Base-by-base conservation (phyloP, 2,329 filamentous ascomycete genomes). In the Xylaria digitata region DNA sequence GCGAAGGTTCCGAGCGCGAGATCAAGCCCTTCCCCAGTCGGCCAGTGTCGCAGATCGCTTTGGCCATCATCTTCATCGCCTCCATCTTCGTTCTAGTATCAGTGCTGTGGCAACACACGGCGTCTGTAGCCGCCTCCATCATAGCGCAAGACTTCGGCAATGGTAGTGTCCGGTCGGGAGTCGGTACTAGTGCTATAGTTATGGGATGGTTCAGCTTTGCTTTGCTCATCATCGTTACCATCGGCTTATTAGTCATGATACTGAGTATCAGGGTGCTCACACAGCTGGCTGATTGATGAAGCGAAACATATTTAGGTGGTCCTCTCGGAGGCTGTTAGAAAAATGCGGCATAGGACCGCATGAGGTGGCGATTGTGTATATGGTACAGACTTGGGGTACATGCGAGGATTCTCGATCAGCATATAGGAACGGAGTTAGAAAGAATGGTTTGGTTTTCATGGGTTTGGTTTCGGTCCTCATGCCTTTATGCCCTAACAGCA, bases 151-250 rank as follows among this genome's bases (percentile, higher is more conserved):
- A 80, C 37, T 78, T 82, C 49, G 77, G 78, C 23, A 75, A 79
- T 42, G 79, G 80, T 2, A 75, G 75, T 19, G 76, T 82, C 23
- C 48, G 69, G 34, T 79, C 78, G 0, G 75, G 81, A 1, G 71
- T 73, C 2, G 76, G 78, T 0, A 94, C 93, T 55, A 92, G 91
- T 45, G 95, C 96, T 63, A 98, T 99, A 93, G 92, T 97, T 19
- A 85, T 99, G 76, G 96, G 96, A 66, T 99, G 96, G 96, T 98
- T 99, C 81, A 92, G 93, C 48, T 98, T 99, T 77, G 91, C 92
- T 23, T 80, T 98, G 60, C 85, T 99, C 71, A 97, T 99, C 74
- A 91, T 98, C 69, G 95, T 98, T 60, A 98, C 95, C 55, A 96
- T 98, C 76, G 96, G 95, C 63, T 81, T 98, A 80, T 83, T 99